Conservation (phyloP, 805 yeast genomes). For the Candida morakotiae region DNA sequence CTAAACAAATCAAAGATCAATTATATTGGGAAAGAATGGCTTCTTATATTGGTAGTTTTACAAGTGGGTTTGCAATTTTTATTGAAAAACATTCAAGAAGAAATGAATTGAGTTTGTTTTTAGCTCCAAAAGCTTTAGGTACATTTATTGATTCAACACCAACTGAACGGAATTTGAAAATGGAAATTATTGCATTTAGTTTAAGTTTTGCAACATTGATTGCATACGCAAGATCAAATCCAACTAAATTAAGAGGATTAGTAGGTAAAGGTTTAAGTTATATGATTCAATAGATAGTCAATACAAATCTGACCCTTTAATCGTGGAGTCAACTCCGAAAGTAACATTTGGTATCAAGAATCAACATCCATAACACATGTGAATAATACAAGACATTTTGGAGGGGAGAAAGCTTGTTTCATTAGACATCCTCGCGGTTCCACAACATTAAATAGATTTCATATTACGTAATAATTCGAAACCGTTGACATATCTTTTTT, state of each 20-base stretch:
- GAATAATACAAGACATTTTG: no score
- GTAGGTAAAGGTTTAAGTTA: slow-evolving; percentile 24
- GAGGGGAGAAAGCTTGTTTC: no score
- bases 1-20: slow-evolving; percentile 17
- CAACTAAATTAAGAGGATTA: slow-evolving; percentile 25
- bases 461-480: no score
- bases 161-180: slow-evolving; percentile 5
- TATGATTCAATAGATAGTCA: slow-evolving; percentile 5
- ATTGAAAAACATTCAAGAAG: slow-evolving; percentile 32
- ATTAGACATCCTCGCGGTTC: no score
- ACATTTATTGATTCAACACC: slow-evolving; percentile 20
- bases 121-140: slow-evolving; percentile 31
- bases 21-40: slow-evolving; percentile 27
- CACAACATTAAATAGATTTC: no score
- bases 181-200: slow-evolving; percentile 24
- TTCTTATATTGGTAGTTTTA: slow-evolving; percentile 28
- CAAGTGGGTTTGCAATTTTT: slow-evolving; percentile 33
- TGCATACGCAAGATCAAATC: slow-evolving; percentile 21
- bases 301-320: no score
- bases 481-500: no score
- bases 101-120: slow-evolving; percentile 41
- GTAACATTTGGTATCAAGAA: no score
- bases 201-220: slow-evolving; percentile 27
- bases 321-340: no score
- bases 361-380: no score